phyloP scores from a whole-genome alignment of 805 yeast species.

The Peterozyma toletana region DNA sequence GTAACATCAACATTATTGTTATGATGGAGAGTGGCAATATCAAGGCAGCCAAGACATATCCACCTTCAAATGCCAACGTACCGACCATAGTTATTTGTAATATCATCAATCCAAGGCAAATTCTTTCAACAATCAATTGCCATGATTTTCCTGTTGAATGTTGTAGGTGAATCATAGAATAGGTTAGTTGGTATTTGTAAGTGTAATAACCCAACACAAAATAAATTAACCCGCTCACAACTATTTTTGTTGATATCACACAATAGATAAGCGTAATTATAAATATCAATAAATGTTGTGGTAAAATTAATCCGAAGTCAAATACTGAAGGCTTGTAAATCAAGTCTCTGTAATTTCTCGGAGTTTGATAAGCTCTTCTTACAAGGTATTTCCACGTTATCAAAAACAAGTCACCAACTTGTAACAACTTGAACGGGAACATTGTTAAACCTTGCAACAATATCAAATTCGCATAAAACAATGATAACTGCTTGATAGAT shows the following conservation, averaged over 20 bases:
- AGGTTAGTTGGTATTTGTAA: slow-evolving; percentile 83
- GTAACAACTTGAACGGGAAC: slow-evolving; percentile 52
- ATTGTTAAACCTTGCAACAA: slow-evolving; percentile 64
- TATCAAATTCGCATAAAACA: slow-evolving; percentile 54
- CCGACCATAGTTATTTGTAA: slow-evolving; percentile 62
- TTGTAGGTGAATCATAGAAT: slow-evolving; percentile 90
- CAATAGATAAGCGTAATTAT: slow-evolving; percentile 83
- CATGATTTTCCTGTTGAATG: slow-evolving; percentile 95
- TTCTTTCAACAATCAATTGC: slow-evolving; percentile 54
- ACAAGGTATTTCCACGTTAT: slow-evolving; percentile 33
- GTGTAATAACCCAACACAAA: slow-evolving; percentile 83
- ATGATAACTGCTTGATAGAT: slow-evolving; percentile 42
- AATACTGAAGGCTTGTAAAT: slow-evolving; percentile 53
- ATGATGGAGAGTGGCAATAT: slow-evolving; percentile 42
- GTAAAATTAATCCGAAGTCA: slow-evolving; percentile 72
- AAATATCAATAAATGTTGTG: slow-evolving; percentile 83
- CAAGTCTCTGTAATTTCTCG: slow-evolving; percentile 42
- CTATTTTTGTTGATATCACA: slow-evolving; percentile 80
- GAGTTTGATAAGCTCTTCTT: slow-evolving; percentile 32
- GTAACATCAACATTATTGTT: slow-evolving; percentile 37
- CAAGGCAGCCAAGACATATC: slow-evolving; percentile 39
- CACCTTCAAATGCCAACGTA: slow-evolving; percentile 52
- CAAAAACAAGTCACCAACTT: slow-evolving; percentile 44
- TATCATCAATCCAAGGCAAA: slow-evolving; percentile 46
- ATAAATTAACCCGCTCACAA: slow-evolving; percentile 78